A percentile compares a stretch with the other conserved stretches of the same genome.
Evolutionary conservation across 805 yeast species (phyloP).

Genomic region (Suhomyces sp.): DNA sequence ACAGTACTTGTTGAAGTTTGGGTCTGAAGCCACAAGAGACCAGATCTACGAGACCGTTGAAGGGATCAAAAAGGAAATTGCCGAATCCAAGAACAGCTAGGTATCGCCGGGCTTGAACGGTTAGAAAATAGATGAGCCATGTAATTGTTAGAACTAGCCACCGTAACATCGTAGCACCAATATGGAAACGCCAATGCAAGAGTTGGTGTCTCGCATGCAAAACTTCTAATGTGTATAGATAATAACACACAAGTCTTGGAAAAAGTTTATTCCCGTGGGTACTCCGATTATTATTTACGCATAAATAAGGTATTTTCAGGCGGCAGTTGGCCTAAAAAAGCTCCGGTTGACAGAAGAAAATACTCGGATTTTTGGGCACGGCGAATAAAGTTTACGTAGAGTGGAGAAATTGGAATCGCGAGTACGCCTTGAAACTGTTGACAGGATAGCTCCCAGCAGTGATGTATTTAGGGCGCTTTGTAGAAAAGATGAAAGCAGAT

Average conservation of each 20-base stretch:
- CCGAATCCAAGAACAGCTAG: neutral
- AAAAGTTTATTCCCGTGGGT: neutral
- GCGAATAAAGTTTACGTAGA: neutral
- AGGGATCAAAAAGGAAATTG: slow-evolving; percentile 20
- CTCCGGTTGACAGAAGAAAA: neutral
- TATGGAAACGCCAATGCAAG: neutral
- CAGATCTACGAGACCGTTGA: slow-evolving; percentile 53
- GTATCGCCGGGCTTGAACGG: neutral
- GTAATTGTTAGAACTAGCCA: neutral
- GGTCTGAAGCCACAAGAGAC: slow-evolving; percentile 57
- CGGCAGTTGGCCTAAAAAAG: neutral
- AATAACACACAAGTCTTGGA: neutral
- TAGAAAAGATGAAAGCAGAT: too few relatives aligned
- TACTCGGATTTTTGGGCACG: neutral
- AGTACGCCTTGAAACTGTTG: neutral
- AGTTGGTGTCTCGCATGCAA: neutral
- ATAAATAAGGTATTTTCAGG: neutral
- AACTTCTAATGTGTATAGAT: neutral
- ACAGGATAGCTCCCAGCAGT: too few relatives aligned
- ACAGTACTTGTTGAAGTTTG: slow-evolving; percentile 79
- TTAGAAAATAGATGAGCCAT: neutral
- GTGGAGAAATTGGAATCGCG: neutral
- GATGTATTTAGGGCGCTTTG: too few relatives aligned
- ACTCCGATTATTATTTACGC: neutral
- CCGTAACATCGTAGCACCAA: neutral